Conservation (phyloP, 2,329 filamentous ascomycete genomes). For the Aspergillus latus region DNA sequence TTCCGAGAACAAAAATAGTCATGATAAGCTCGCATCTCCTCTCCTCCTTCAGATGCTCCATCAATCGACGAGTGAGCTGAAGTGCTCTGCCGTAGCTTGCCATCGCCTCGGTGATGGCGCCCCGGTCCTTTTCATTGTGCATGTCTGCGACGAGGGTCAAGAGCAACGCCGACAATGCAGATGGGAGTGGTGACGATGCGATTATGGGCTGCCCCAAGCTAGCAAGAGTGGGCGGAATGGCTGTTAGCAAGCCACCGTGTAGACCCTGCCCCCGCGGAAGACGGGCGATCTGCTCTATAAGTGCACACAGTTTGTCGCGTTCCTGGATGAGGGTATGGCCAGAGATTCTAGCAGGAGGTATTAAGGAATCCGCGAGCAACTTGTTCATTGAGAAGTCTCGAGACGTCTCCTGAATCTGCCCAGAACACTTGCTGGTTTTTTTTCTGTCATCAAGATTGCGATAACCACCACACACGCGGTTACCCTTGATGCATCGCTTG, state of each 20-base stretch:
- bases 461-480: conserved; percentile 11
- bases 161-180: conserved; percentile 6
- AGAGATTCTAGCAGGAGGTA: background rate
- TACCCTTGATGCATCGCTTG: conserved; percentile 8
- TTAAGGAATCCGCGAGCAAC: background rate
- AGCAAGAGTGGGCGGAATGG: background rate
- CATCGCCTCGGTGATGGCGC: conserved; percentile 3
- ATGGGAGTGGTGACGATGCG: background rate
- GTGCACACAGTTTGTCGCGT: background rate
- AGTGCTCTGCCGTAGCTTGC: conserved; percentile 8
- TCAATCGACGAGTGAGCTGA: conserved; percentile 6
- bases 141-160: conserved; percentile 2
- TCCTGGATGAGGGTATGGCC: background rate
- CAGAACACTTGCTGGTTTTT: background rate
- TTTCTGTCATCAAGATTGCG: background rate
- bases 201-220: background rate
- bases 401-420: too few species aligned
- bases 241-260: conserved; percentile 1
- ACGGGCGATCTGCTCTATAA: background rate
- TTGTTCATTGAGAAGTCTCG: background rate
- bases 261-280: conserved; percentile 5
- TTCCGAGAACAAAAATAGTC: conserved; percentile 8
- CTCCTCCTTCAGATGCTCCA: background rate
- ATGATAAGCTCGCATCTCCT: conserved; percentile 4
- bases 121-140: background rate